A percentile compares a stretch with the other conserved stretches of the same genome.
Evolutionary conservation across 2,329 filamentous ascomycete genomes (phyloP).

Genomic region (Westerdykella ornata): DNA sequence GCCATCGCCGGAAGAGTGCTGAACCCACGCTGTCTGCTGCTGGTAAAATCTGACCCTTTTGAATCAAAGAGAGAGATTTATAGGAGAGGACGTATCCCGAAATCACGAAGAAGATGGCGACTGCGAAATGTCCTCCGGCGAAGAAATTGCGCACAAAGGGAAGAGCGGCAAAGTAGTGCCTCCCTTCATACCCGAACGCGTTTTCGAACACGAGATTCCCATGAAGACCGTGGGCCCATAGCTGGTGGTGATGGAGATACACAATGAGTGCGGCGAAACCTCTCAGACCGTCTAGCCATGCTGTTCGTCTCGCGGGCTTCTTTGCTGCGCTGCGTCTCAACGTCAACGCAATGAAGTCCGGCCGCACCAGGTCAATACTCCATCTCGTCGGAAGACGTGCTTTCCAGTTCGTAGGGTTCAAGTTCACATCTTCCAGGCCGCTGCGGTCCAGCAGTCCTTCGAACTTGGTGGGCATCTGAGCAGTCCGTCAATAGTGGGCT

Average conservation of each 20-base stretch:
- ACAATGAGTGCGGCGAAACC: conserved; percentile 62
- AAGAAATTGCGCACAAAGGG: conserved; percentile 47
- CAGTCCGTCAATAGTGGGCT: background rate
- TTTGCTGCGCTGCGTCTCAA: conserved; percentile 16
- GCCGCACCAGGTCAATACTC: conserved; percentile 28
- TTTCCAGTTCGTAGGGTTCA: conserved; percentile 23
- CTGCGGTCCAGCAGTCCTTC: conserved; percentile 25
- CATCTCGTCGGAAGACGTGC: conserved; percentile 21
- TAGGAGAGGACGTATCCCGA: conserved; percentile 49
- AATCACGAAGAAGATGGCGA: conserved; percentile 49
- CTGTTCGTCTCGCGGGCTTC: conserved; percentile 21
- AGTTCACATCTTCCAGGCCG: conserved; percentile 19
- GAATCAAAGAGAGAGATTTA: conserved; percentile 42
- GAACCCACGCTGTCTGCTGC: conserved; percentile 43
- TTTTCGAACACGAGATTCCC: conserved; percentile 42
- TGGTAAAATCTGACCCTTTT: conserved; percentile 35
- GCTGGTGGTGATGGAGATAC: conserved; percentile 51
- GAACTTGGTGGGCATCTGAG: conserved; percentile 24
- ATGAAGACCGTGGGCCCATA: conserved; percentile 44
- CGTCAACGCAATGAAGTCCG: conserved; percentile 19
- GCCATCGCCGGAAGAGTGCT: conserved; percentile 47
- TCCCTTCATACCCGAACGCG: conserved; percentile 25
- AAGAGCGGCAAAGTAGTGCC: conserved; percentile 28
- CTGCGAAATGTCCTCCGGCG: conserved; percentile 46
- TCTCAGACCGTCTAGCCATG: conserved; percentile 55